phyloP scores from a whole-genome alignment of 352 stramenopile genomes.

The Phytopythium kandeliae region DNA sequence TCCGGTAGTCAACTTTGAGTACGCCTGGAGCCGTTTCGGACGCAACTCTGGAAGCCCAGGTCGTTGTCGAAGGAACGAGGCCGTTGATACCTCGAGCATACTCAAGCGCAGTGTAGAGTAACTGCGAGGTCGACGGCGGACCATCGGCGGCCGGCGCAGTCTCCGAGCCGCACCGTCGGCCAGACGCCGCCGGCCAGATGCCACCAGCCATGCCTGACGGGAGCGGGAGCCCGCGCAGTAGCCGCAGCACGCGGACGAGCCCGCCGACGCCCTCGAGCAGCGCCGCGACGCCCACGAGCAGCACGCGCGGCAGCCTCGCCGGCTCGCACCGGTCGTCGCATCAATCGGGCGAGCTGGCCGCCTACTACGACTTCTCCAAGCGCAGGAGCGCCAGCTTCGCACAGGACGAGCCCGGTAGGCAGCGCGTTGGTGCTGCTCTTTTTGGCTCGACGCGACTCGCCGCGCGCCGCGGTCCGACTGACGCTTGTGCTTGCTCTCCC shows the following conservation, averaged over 20 bases:
- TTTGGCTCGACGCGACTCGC: too few species aligned
- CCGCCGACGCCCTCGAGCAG: conserved; percentile 11
- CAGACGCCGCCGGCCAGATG: neutral
- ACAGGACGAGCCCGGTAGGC: conserved; percentile 26
- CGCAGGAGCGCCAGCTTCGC: conserved; percentile 31
- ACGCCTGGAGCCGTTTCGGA: too few species aligned
- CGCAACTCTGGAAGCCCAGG: neutral
- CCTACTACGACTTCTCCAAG: conserved; percentile 63
- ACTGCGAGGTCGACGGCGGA: neutral
- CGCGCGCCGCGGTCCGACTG: too few species aligned
- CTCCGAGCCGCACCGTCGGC: neutral
- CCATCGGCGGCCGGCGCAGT: neutral
- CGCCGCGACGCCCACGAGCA: conserved; percentile 6
- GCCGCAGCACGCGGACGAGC: too few species aligned
- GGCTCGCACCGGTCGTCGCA: conserved; percentile 12
- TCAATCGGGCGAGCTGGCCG: conserved; percentile 37
- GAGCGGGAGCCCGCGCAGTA: neutral
- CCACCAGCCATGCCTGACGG: neutral
- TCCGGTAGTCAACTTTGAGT: neutral
- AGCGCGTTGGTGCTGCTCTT: too few species aligned
- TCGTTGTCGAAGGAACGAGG: neutral
- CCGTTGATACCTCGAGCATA: neutral
- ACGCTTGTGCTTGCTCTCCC: neutral
- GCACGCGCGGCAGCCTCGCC: neutral
- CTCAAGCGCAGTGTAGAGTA: too few species aligned